Conservation (phyloP, 331 rosid genomes). For the Quercus tomentella region DNA sequence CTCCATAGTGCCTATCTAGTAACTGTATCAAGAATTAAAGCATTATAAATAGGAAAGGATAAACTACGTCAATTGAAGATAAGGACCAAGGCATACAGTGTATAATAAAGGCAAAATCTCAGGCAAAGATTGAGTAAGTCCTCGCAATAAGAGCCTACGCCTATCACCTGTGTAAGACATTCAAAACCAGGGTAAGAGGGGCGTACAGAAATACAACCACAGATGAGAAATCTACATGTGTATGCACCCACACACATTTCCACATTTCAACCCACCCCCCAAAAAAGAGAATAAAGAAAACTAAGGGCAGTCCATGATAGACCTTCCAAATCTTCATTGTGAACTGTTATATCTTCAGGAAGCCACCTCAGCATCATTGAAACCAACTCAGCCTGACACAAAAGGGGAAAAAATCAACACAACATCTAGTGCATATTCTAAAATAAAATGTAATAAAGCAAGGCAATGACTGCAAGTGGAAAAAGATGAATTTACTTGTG, state of each 20-base stretch:
- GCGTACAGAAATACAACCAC: slow-evolving; percentile 9
- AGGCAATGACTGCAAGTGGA: slow-evolving; percentile 6
- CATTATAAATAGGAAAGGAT: slow-evolving; percentile 15
- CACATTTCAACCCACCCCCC: neutral
- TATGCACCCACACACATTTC: slow-evolving; percentile 6
- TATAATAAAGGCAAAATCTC: slow-evolving; percentile 84
- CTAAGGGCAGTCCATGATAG: slow-evolving; percentile 10
- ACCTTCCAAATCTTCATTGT: slow-evolving; percentile 99
- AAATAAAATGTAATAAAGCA: slow-evolving; percentile 8
- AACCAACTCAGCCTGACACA: slow-evolving; percentile 87
- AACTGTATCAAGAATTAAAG: slow-evolving; percentile 55
- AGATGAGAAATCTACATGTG: slow-evolving; percentile 17
- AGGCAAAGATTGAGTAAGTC: slow-evolving; percentile 77
- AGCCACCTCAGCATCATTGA: slow-evolving; percentile 98
- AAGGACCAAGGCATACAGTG: slow-evolving; percentile 45
- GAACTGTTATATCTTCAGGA: slow-evolving; percentile 96
- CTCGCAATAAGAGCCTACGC: slow-evolving; percentile 84
- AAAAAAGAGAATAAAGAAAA: neutral
- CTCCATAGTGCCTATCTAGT: slow-evolving; percentile 79
- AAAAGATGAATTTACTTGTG: slow-evolving; percentile 54
- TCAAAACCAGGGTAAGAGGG: slow-evolving; percentile 29
- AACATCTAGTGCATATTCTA: neutral
- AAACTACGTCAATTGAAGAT: slow-evolving; percentile 16
- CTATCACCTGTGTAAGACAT: slow-evolving; percentile 62
- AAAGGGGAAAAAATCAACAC: slow-evolving; percentile 3